Conservation (phyloP, 2,329 filamentous ascomycete species). For the Knufia fluminis region DNA sequence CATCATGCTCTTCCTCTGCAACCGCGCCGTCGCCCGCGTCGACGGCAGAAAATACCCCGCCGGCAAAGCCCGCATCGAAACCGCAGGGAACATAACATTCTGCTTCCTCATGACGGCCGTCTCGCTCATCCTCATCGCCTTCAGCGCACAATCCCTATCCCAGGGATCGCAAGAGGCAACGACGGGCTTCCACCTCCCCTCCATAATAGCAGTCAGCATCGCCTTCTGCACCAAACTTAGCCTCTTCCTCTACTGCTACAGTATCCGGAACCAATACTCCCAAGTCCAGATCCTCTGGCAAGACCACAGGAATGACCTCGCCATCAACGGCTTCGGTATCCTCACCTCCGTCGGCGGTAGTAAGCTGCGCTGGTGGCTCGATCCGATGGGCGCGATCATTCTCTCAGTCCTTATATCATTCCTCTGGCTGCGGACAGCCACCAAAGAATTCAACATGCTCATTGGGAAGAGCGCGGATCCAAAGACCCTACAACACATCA, state of each 20-base stretch:
- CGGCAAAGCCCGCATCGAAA: conserved; percentile 89
- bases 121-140: conserved; percentile 83
- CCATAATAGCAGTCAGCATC: conserved; percentile 72
- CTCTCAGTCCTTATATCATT: conserved; percentile 67
- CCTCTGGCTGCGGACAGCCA: conserved; percentile 79
- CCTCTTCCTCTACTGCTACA: conserved; percentile 88
- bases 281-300: conserved; percentile 91
- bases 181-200: conserved; percentile 67
- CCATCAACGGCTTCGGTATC: conserved; percentile 91
- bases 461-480: conserved; percentile 83
- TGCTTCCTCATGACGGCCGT: conserved; percentile 94
- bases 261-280: conserved; percentile 79
- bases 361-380: conserved; percentile 88
- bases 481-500: conserved; percentile 83
- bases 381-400: conserved; percentile 81
- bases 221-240: conserved; percentile 77
- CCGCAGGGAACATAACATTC: conserved; percentile 90
- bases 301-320: conserved; percentile 93
- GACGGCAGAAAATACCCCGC: conserved; percentile 80
- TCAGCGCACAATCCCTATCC: conserved; percentile 64
- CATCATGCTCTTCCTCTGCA: conserved; percentile 73
- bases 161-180: conserved; percentile 39
- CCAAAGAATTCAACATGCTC: conserved; percentile 78
- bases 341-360: conserved; percentile 83
- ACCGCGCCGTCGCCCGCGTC: conserved; percentile 79